phyloP scores from a whole-genome alignment of 2,329 filamentous ascomycete genomes.

The Dryadomyces sulphureus region DNA sequence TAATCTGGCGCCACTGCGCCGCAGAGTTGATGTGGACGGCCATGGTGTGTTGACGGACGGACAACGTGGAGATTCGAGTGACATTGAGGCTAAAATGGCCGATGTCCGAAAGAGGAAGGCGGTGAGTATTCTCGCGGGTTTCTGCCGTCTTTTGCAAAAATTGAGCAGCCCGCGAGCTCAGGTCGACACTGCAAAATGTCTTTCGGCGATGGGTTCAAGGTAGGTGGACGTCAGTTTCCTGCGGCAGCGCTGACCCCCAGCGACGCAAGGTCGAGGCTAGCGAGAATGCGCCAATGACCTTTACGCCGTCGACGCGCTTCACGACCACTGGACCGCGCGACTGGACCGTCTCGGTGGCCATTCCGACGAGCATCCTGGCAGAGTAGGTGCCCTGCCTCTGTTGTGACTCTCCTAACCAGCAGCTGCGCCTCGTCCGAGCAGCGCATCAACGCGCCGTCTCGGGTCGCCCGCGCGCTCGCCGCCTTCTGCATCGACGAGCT shows the following conservation, averaged over 20 bases:
- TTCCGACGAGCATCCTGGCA: slow-evolving; percentile 63
- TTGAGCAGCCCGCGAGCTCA: neutral
- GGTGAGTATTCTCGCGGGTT: neutral
- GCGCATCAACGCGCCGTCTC: slow-evolving; percentile 56
- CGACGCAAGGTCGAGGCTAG: slow-evolving; percentile 31
- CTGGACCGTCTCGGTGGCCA: slow-evolving; percentile 63
- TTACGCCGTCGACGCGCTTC: slow-evolving; percentile 57
- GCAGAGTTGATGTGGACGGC: slow-evolving; percentile 46
- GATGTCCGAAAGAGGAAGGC: neutral
- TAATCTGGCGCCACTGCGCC: slow-evolving; percentile 56
- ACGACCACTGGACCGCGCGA: slow-evolving; percentile 46
- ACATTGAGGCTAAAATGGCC: neutral
- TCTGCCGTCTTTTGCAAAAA: neutral
- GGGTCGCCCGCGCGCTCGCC: slow-evolving; percentile 65
- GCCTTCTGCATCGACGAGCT: slow-evolving; percentile 79
- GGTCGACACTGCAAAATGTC: slow-evolving; percentile 7
- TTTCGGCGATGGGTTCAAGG: slow-evolving; percentile 12
- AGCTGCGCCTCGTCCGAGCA: slow-evolving; percentile 62
- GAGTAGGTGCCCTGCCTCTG: slow-evolving; percentile 34
- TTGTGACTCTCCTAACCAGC: slow-evolving; percentile 1
- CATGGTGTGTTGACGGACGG: slow-evolving; percentile 18
- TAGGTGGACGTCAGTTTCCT: neutral
- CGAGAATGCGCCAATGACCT: slow-evolving; percentile 23
- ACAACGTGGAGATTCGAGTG: neutral
- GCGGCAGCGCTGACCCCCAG: slow-evolving; percentile 16